Conservation (phyloP, 2,329 filamentous ascomycete genomes). For the Penicillium brevicompactum region DNA sequence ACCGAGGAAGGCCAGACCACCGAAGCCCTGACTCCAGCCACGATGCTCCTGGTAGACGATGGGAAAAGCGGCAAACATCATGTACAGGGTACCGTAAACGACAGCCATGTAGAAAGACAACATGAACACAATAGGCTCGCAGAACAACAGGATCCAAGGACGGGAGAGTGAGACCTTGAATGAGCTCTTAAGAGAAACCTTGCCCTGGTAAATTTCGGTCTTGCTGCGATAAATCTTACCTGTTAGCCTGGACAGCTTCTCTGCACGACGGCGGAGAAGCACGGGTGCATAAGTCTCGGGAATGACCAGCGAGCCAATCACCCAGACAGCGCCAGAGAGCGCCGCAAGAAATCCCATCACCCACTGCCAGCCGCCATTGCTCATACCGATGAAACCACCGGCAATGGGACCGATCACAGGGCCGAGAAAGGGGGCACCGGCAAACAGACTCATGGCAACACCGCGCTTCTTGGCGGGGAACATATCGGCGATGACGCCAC, state of each 20-base stretch:
- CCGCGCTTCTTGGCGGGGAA: constrained; percentile 56
- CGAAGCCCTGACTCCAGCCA: constrained; percentile 32
- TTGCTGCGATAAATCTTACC: constrained; percentile 29
- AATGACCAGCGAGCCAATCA: constrained; percentile 24
- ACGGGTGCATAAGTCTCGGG: constrained; percentile 36
- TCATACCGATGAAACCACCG: constrained; percentile 34
- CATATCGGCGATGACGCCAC: constrained; percentile 59
- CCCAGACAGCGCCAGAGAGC: constrained; percentile 32
- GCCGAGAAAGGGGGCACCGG: constrained; percentile 65
- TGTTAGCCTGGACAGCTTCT: constrained; percentile 25
- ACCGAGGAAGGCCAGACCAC: constrained; percentile 31
- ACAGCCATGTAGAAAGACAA: constrained; percentile 34
- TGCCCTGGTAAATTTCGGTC: constrained; percentile 29
- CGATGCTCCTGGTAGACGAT: constrained; percentile 32
- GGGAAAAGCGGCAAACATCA: constrained; percentile 35
- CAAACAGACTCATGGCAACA: constrained; percentile 64
- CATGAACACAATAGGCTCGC: constrained; percentile 34
- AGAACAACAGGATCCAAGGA: constrained; percentile 33
- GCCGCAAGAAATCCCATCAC: constrained; percentile 33
- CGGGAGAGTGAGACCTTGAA: constrained; percentile 31
- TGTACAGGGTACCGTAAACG: constrained; percentile 33
- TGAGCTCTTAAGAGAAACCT: constrained; percentile 17
- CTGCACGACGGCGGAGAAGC: constrained; percentile 31
- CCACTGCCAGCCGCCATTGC: constrained; percentile 31
- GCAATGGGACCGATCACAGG: constrained; percentile 31